A percentile compares a stretch with the other conserved stretches of the same genome.
phyloP scores from a whole-genome alignment of 2,329 filamentous ascomycete genomes.

The Nothophaeocryptopus gaeumannii region DNA sequence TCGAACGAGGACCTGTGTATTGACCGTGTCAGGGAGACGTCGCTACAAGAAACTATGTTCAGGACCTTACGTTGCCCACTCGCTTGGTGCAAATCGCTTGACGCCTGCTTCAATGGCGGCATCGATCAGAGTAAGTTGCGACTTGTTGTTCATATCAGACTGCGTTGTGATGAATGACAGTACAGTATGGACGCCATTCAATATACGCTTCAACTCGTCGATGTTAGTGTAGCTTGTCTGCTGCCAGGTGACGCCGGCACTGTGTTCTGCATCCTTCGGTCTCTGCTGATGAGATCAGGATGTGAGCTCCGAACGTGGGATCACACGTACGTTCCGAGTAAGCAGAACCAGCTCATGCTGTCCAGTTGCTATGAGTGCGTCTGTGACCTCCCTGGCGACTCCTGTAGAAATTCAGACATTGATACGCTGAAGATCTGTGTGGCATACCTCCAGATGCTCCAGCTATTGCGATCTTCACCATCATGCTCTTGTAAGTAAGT shows the following conservation, averaged over 20 bases:
- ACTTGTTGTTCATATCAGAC: constrained; percentile 8
- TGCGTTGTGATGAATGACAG: constrained; percentile 17
- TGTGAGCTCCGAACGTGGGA: background rate
- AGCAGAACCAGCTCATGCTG: constrained; percentile 56
- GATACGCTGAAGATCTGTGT: background rate
- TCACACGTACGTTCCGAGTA: constrained; percentile 42
- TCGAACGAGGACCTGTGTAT: constrained; percentile 2
- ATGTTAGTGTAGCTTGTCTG: constrained; percentile 3
- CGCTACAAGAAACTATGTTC: no score
- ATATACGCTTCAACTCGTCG: background rate
- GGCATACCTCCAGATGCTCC: constrained; percentile 46
- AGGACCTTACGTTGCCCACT: constrained; percentile 12
- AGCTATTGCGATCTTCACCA: constrained; percentile 48
- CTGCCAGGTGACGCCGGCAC: background rate
- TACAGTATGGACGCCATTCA: constrained; percentile 12
- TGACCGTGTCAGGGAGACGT: no score
- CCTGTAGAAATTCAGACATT: background rate
- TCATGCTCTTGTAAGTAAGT: constrained; percentile 24
- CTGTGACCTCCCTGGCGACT: constrained; percentile 52
- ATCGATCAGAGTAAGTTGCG: constrained; percentile 15
- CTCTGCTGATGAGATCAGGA: background rate
- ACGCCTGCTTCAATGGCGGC: constrained; percentile 11
- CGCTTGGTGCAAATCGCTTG: constrained; percentile 17
- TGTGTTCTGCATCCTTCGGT: constrained; percentile 2
- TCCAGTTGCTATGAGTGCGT: constrained; percentile 47